Evolutionary conservation across 805 yeast species (phyloP), one percentile per base, ranked within the genome.

Genomic region (Isabelozyma heimii): DNA sequence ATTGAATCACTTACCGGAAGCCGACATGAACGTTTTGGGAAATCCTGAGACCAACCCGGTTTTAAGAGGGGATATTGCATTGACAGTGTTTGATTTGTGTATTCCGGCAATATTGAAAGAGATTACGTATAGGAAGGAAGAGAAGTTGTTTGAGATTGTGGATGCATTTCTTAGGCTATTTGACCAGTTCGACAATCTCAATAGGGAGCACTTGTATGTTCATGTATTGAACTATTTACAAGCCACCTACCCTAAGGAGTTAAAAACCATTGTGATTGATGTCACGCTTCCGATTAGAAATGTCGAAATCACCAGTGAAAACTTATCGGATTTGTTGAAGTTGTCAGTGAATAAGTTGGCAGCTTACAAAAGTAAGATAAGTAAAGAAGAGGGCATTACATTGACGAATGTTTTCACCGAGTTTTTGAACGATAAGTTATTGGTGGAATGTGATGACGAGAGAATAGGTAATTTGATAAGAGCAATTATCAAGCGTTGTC

Each of bases 11-110:
- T 75, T 91, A 52, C 97, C 97, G 0, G 97, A 91, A 54, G 88
- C 91, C 30, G 94, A 91, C 61, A 77, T 89, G 73, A 85, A 83
- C 58, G 84, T 89, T 77, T 74, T 91, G 55, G 97, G 97, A 24
- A 83, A 84, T 52, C 84, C 86, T n/a, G 95, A 89, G 44, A 81
- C 89, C 24, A 92, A 54, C 82, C 84, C 73, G 83, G 92, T 73
- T 69, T 83, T 59, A 83, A 84, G 48, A 72, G 84, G 70, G 66
- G 83, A 58, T 52, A 73, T 73, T 28, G 77, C 75, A n/a, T 66
- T 73, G 49, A 66, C 77, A 1, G 61, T 72, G 5, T 73, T 66
- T 59, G 67, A 68, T 60, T 52, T 67, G 56, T 55, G 75, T 60
- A 54, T 68, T 35, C 66, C 67, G n/a, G 60, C 65, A 52, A 49